A percentile compares a stretch with the other conserved stretches of the same genome.
Evolutionary conservation across 139 green algal genomes (phyloP).

Genomic region (Pedinophyceae sp.): DNA sequence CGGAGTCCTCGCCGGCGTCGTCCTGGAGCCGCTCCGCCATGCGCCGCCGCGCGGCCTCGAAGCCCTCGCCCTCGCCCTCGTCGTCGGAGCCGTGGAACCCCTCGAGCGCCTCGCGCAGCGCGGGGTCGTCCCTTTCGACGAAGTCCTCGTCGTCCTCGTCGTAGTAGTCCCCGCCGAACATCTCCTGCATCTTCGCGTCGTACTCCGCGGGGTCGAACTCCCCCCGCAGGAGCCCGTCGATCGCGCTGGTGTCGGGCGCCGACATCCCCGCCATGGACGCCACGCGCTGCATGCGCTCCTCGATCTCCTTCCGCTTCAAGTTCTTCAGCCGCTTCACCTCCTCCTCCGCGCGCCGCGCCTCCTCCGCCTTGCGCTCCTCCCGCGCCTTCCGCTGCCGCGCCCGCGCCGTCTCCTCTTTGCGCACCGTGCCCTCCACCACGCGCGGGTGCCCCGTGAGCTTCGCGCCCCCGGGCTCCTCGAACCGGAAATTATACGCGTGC

Average conservation of each 20-base stretch:
- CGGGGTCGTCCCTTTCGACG: constrained; percentile 4
- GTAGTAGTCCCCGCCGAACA: constrained; percentile 86
- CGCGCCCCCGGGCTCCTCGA: constrained; percentile 56
- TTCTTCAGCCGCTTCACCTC: constrained; percentile 81
- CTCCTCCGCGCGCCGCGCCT: constrained; percentile 18
- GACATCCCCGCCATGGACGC: constrained; percentile 7
- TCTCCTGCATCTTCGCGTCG: constrained; percentile 68
- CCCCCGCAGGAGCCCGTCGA: constrained; percentile 51
- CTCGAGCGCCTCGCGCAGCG: constrained; percentile 8
- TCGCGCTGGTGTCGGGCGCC: not conserved
- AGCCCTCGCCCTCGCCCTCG: constrained; percentile 14
- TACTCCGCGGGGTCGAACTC: constrained; percentile 88
- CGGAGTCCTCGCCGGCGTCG: not conserved
- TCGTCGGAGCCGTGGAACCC: constrained; percentile 12
- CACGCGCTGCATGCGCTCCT: constrained; percentile 19
- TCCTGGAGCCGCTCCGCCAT: not conserved
- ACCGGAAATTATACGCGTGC: constrained; percentile 78
- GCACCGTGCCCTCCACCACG: constrained; percentile 38
- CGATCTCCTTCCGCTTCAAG: constrained; percentile 72
- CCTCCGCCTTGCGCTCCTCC: constrained; percentile 25
- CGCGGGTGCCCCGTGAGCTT: constrained; percentile 58
- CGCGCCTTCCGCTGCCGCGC: constrained; percentile 7
- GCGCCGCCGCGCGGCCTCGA: constrained; percentile 3
- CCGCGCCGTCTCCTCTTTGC: constrained; percentile 25
- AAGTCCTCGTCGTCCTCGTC: constrained; percentile 14